Evolutionary conservation across 116 monocot species (phyloP), one percentile per base, ranked within the genome.

Genomic region (Trichopus zeylanicus): DNA sequence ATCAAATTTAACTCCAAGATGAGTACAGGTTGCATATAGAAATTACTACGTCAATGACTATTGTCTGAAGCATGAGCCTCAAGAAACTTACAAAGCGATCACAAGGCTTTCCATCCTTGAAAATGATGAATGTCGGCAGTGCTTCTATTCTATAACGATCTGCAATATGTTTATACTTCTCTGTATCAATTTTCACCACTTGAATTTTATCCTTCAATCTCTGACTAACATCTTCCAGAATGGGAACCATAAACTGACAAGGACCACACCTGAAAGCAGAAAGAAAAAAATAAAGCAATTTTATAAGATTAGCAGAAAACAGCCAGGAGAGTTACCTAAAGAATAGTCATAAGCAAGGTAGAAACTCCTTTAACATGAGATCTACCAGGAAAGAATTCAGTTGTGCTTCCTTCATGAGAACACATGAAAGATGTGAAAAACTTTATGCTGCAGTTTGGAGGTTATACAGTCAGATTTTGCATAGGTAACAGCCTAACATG

Each of bases 91-190:
- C 94, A 73, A 95, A 89, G 48, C 94, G 89, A 64, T 89, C 75
- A 10, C 73, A 84, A 3, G 94, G 89, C 51, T 84, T 84, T 27
- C 94, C 94, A 46, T 95, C 72, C 59, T 67, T 73, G 62, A 95
- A 95, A 46, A 95, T 69, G 62, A 95, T 86, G 69, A 95, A 86
- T 37, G 94, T 95, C 19, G 94, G 94, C 60, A 95, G 60, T 29
- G 83, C 94, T 71, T 86, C 79, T 20, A 95, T 86, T 46, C 34
- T 29, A 65, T 89, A 95, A 4, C 67, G 68, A 61, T 66, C 67
- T 42, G 94, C 86, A 38, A 95, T 77, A 55, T 35, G 52, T 13
- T 71, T 59, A 46, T 95, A 95, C 55, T 86, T 95, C 59, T 89
- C 95, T 3, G 95, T 95, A 68, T 95, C 86, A 33, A 95, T 89